Evolutionary conservation across 768 basidiomycete genomes (phyloP), one percentile per base, ranked within the genome.

Genomic region (Boletus barrowsii): DNA sequence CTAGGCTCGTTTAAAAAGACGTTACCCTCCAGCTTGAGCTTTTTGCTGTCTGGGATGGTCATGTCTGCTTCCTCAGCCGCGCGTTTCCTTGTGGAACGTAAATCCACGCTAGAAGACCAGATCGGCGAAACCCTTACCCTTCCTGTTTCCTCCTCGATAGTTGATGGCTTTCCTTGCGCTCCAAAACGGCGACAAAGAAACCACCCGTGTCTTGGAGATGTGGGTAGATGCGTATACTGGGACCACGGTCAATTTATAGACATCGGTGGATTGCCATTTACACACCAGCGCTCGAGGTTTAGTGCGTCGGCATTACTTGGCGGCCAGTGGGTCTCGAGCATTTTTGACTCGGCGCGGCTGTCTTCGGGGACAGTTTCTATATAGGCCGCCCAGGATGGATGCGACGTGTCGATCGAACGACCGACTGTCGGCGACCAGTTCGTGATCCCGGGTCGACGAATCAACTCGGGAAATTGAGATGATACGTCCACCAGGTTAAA

Each of bases 151-250:
- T 54, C n/a, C 47, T 35, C 4, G 46, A 29, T 6, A 40, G 29
- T 3, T 59, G 53, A 32, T 54, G 45, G 10, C 26, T 54, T 15
- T 60, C 55, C 49, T 73, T 81, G 64, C 78, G 82, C 65, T 88
- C 80, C 35, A 98, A 70, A 0, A 97, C 88, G 11, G 93, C 93
- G n/a, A 99, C 85, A 66, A 97, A 99, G 73, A 99, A 99, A 0
- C 94, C 97, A 3, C 97, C 97, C 0, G 94, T 92, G 65, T 99
- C 90, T 71, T 98, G 97, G 10, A 97, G 74, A 68, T 98, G 95
- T 3, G 97, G 95, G 66, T 96, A 90, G 58, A 98, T 83, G 37
- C 97, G 82, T 69, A 98, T 73, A 62, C 94, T 97, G 47, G 33
- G 17, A 2, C 32, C 18, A 41, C 11, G 42, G 20, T 66, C 39